phyloP scores from a whole-genome alignment of 2,329 filamentous ascomycete genomes.

The Phyllosticta paracitricarpa region DNA sequence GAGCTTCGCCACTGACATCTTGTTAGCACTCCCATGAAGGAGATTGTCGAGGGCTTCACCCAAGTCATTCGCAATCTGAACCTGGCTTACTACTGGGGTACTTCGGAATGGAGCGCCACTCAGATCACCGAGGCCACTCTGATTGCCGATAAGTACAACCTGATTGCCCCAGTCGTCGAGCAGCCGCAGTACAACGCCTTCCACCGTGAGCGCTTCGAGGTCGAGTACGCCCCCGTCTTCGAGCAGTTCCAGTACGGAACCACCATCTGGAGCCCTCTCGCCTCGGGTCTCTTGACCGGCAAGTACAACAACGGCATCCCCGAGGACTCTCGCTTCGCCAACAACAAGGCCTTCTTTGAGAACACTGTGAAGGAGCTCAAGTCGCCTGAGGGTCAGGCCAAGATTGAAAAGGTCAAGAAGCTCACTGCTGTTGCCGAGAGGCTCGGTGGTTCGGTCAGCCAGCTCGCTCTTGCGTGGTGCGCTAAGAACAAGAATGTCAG shows the following conservation, averaged over 20 bases:
- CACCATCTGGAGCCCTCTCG: slow-evolving; percentile 47
- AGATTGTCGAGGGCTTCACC: slow-evolving; percentile 49
- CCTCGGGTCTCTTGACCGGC: slow-evolving; percentile 48
- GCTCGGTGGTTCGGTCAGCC: slow-evolving; percentile 38
- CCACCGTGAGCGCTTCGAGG: slow-evolving; percentile 51
- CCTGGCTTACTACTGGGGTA: slow-evolving; percentile 55
- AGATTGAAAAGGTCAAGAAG: slow-evolving; percentile 49
- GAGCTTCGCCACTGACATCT: not conserved
- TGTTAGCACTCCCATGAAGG: slow-evolving; percentile 47
- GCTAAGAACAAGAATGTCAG: slow-evolving; percentile 49
- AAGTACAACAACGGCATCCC: slow-evolving; percentile 57
- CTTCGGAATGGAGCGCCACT: slow-evolving; percentile 48
- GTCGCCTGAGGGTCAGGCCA: slow-evolving; percentile 39
- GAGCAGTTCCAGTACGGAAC: slow-evolving; percentile 49
- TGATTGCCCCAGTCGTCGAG: slow-evolving; percentile 46
- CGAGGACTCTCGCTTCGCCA: slow-evolving; percentile 50
- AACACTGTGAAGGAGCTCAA: slow-evolving; percentile 44
- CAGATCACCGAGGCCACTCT: slow-evolving; percentile 51
- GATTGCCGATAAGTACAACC: slow-evolving; percentile 52
- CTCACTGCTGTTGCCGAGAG: slow-evolving; percentile 41
- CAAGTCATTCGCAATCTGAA: slow-evolving; percentile 45
- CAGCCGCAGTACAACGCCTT: slow-evolving; percentile 54
- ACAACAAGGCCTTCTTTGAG: slow-evolving; percentile 48
- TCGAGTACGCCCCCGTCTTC: slow-evolving; percentile 50
- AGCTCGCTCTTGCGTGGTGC: slow-evolving; percentile 50